Base-by-base conservation (phyloP, 305 asterid species). In the Nicotiana rustica region DNA sequence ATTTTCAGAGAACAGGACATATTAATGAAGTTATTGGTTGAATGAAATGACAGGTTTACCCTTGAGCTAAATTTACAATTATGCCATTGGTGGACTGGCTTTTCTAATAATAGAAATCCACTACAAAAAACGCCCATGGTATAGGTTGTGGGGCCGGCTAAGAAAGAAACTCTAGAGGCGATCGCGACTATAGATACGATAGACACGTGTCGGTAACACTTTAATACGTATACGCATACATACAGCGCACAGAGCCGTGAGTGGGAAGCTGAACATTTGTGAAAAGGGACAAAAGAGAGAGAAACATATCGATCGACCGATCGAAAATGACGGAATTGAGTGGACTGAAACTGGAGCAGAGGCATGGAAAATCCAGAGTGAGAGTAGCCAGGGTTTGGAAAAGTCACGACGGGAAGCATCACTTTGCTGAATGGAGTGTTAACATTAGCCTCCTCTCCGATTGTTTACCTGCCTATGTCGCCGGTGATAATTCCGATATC, bases 331-430 rank as follows among this genome's bases (percentile, higher is more conserved):
- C 79, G 85, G 90, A 79, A 25, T 7, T 75, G 64, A 73, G 0
- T 0, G 95, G 89, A 33, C 18, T 92, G 89, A 87, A 73, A 81
- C 82, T 96, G 84, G 97, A 92, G 89, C 98, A 93, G 89, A 90
- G 92, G 82, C 99, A 96, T 85, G 99, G 99, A 41, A 96, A 96
- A 88, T 88, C 95, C 4, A 88, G 95, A 83, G 98, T 96, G 4
- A 89, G 99, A 81, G 98, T 96, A 0, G 98, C 88, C 0, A 85
- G 99, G 83, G 92, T 92, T 6, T 96, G 99, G 99, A 92, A 82
- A 81, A 90, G 90, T 31, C 59, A 90, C 12, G 83, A 84, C 66
- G 98, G 98, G n/a, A 85, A 85, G 0, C 93, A 93, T 77, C 91
- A 87, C 49, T 92, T 96, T 85, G 93, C 67, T 59, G 99, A 96